Evolutionary conservation across 495 filamentous ascomycete species (phyloP).

Genomic region (Penicillium manginii): DNA sequence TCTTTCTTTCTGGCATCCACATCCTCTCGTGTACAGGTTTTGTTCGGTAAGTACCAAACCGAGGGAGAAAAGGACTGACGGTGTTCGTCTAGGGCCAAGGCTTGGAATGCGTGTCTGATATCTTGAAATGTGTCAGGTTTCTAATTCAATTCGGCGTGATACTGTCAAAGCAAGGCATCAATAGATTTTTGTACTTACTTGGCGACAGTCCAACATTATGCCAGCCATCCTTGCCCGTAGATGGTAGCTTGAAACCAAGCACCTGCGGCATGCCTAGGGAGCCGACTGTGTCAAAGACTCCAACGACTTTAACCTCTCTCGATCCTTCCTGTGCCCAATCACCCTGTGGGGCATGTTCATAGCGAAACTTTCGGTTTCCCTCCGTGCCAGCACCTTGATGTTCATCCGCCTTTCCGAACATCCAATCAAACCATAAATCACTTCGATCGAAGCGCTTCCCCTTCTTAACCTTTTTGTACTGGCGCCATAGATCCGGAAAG

Average conservation of each 20-base stretch:
- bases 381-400: slow-evolving; percentile 20
- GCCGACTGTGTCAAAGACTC: slow-evolving; percentile 67
- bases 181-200: slow-evolving; percentile 19
- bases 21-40: slow-evolving; percentile 13
- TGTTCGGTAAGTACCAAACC: slow-evolving; percentile 51
- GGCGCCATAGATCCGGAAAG: slow-evolving; percentile 50
- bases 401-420: slow-evolving; percentile 29
- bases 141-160: background rate
- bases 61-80: slow-evolving; percentile 55
- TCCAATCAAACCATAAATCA: slow-evolving; percentile 24
- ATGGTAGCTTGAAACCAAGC: slow-evolving; percentile 23
- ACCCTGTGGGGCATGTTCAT: slow-evolving; percentile 8
- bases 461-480: slow-evolving; percentile 44
- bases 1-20: slow-evolving; percentile 19
- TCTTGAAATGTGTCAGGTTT: slow-evolving; percentile 14
- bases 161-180: background rate
- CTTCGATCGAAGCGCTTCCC: slow-evolving; percentile 26
- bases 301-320: slow-evolving; percentile 44
- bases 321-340: slow-evolving; percentile 24
- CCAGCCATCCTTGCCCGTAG: slow-evolving; percentile 15
- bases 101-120: slow-evolving; percentile 62
- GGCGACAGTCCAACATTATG: slow-evolving; percentile 22
- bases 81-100: slow-evolving; percentile 59
- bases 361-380: slow-evolving; percentile 1
- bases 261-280: slow-evolving; percentile 24